A percentile compares a stretch with the other conserved stretches of the same genome.
Evolutionary conservation across 805 yeast species (phyloP).

Genomic region (Wickerhamiella occidentalis): DNA sequence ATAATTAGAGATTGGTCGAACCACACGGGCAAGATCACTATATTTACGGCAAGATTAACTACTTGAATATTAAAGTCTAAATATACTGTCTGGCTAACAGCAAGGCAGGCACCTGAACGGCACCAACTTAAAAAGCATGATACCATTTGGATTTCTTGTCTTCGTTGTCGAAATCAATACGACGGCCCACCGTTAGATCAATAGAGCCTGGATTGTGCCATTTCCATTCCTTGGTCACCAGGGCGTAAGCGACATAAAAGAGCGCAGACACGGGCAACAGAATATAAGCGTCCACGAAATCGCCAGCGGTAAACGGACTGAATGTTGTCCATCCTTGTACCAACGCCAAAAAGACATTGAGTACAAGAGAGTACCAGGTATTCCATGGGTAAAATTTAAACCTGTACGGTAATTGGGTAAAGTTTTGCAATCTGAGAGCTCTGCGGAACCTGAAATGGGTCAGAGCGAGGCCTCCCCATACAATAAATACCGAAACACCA

Average conservation of each 20-base stretch:
- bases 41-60: no score
- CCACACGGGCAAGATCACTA: no score
- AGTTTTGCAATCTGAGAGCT: constrained; percentile 32
- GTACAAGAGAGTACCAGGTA: constrained; percentile 38
- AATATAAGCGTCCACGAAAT: constrained; percentile 49
- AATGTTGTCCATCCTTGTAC: constrained; percentile 59
- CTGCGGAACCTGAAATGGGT: constrained; percentile 46
- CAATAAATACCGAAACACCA: constrained; percentile 56
- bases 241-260: constrained; percentile 29
- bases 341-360: constrained; percentile 42
- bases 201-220: constrained; percentile 32
- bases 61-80: no score
- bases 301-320: constrained; percentile 45
- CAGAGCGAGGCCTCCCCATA: constrained; percentile 50
- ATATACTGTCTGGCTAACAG: no score
- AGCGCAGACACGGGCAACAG: constrained; percentile 46
- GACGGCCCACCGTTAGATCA: constrained; percentile 30
- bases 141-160: constrained; percentile 5
- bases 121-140: not conserved
- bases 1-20: no score
- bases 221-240: constrained; percentile 31
- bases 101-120: no score
- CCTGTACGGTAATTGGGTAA: constrained; percentile 39
- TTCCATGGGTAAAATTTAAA: constrained; percentile 42
- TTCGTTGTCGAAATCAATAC: constrained; percentile 16